Conservation (phyloP, 163 green algal species). For the Scenedesmus sp. region DNA sequence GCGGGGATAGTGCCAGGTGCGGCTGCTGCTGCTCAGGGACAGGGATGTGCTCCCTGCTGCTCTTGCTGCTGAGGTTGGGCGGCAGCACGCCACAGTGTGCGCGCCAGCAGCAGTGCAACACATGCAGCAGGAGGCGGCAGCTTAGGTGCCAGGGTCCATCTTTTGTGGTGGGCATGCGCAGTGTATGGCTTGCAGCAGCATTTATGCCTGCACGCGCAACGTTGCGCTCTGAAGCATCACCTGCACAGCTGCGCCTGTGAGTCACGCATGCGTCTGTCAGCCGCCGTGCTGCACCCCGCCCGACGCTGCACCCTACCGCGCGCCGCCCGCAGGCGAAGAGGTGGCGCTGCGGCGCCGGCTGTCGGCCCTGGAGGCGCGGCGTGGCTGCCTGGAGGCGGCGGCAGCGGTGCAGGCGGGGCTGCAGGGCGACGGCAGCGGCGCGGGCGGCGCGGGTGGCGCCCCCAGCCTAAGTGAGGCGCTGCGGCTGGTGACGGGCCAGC, state of each 20-base stretch:
- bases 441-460: neutral
- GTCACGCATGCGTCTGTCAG: neutral
- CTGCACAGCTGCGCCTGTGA: too few species aligned
- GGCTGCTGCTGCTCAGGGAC: neutral
- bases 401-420: constrained; percentile 15
- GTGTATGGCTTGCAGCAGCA: too few species aligned
- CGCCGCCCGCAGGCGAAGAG: constrained; percentile 71
- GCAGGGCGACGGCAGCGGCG: constrained; percentile 5
- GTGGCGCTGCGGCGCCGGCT: constrained; percentile 65
- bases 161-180: too few species aligned
- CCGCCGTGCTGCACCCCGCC: neutral
- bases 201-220: too few species aligned
- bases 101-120: too few species aligned
- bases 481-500: neutral
- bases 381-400: constrained; percentile 63
- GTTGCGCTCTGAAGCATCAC: too few species aligned
- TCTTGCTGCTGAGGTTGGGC: neutral
- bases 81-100: constrained; percentile 7
- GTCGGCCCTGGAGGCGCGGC: constrained; percentile 70
- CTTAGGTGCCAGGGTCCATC: too few species aligned
- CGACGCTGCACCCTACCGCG: neutral
- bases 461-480: constrained; percentile 3
- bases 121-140: too few species aligned
- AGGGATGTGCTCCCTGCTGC: neutral
- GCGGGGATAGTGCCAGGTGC: constrained; percentile 60